Conservation (phyloP, 192 early-diverging fungal genomes). For the Coemansia sp. region DNA sequence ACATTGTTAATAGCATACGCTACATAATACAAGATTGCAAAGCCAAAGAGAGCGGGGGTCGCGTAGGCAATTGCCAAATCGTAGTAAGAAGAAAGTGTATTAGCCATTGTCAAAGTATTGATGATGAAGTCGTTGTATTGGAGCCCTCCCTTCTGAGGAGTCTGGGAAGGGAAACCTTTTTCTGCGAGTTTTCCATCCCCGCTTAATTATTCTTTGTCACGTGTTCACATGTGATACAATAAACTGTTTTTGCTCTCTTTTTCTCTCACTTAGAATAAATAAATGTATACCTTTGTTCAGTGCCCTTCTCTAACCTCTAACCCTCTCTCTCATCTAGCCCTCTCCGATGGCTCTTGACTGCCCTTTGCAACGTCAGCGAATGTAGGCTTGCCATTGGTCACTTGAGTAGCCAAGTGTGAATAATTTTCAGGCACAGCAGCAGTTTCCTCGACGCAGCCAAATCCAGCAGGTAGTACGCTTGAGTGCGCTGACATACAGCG, state of each 20-base stretch:
- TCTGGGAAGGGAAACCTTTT: too few relatives aligned
- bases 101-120: background rate
- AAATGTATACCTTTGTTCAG: too few relatives aligned
- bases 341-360: slow-evolving; percentile 1
- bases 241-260: too few relatives aligned
- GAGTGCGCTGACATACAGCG: slow-evolving; percentile 50
- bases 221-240: too few relatives aligned
- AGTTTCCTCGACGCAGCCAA: slow-evolving; percentile 26
- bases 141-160: too few relatives aligned
- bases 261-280: too few relatives aligned
- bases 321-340: too few relatives aligned
- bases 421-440: background rate
- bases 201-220: too few relatives aligned
- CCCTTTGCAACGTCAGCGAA: slow-evolving; percentile 50
- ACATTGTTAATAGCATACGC: background rate
- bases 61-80: slow-evolving; percentile 1
- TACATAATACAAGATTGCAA: background rate
- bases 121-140: background rate
- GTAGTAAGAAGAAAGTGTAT: background rate
- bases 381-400: slow-evolving; percentile 26
- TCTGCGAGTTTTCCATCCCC: too few relatives aligned
- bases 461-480: slow-evolving; percentile 22
- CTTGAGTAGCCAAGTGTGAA: background rate
- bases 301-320: too few relatives aligned
- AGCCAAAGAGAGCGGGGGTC: slow-evolving; percentile 1